Base-by-base conservation (phyloP, 2,329 filamentous ascomycete species). In the Neofusicoccum ribis region DNA sequence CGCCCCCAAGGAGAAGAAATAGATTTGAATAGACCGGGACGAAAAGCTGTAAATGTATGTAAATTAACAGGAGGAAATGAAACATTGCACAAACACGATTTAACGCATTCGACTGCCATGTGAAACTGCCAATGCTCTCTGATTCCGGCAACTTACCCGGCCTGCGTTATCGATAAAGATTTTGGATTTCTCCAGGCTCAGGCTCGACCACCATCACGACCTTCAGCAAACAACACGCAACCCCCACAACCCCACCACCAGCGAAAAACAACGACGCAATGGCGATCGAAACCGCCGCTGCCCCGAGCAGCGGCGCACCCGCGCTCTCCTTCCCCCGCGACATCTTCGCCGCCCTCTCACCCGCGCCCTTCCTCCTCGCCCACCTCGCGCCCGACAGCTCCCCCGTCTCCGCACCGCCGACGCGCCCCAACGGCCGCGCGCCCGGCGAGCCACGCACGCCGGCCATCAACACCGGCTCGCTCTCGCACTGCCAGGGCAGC, bases 401-500 rank as follows among this genome's bases (percentile, higher is more conserved):
- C 1, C 17, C 23, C 5, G 36, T 15, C 14, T 17, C 17, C 34
- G 20, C 39, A 5, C 23, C 41, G 60, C 84, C 90, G 1, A 82
- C 86, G 50, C 91, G 95, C 72, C 91, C 93, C 74, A 97, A 96
- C 77, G 91, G 91, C 68, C 91, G 95, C 69, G 78, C 83, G 2
- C 86, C 91, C 6, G 81, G 85, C 36, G 85, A 93, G 72, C 87
- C 89, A 66, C 89, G 95, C 50, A 77, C 83, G 23, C 88, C 91
- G n/a, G 88, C 88, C 39, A 84, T 95, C 71, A 95, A 97, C 78
- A 88, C 88, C 0, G 91, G 91, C 31, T 95, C 92, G 23, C 83
- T 99, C 58, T 91, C 92, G 0, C 93, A 99, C 77, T 90, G 92
- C 64, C 89, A 96, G 74, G 95, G 95, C 60, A 96, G 92, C 72